These are phyloP conservation scores for Iodosphaeria phyllophila DNA, from an alignment of 2,329 filamentous ascomycete genomes.

Conservation along the genomic window DNA sequence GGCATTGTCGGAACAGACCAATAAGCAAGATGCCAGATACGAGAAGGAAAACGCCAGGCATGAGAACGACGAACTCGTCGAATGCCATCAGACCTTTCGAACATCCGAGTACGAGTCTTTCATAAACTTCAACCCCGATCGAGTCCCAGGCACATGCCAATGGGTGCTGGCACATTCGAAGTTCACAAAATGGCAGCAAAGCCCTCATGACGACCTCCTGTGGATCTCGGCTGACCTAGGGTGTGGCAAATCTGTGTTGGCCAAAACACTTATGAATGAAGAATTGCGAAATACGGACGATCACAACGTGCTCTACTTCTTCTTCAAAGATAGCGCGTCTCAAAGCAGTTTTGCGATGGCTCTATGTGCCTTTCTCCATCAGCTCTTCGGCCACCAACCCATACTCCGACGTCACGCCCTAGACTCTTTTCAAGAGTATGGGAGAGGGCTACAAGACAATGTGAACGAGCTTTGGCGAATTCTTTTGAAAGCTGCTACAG, in stretches of 20 bases:
- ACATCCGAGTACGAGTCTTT: too few relatives aligned
- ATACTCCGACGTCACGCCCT: conserved; percentile 15
- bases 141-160: too few relatives aligned
- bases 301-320: conserved; percentile 23
- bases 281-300: conserved; percentile 5
- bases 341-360: conserved; percentile 16
- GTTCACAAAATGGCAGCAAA: too few relatives aligned
- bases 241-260: conserved; percentile 19
- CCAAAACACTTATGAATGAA: conserved; percentile 14
- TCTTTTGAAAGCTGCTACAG: conserved; percentile 9
- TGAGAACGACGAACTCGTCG: too few relatives aligned
- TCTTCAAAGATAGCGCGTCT: conserved; percentile 21
- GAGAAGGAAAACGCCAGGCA: too few relatives aligned
- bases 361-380: conserved; percentile 20
- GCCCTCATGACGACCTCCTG: too few relatives aligned
- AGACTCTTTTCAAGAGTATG: conserved; percentile 8
- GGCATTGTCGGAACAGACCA: too few relatives aligned
- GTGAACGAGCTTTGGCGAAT: conserved; percentile 15
- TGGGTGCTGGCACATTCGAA: too few relatives aligned
- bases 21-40: too few relatives aligned
- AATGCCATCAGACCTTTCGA: too few relatives aligned
- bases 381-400: conserved; percentile 15
- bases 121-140: too few relatives aligned
- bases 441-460: conserved; percentile 8
- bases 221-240: conserved; percentile 20